Evolutionary conservation across 495 filamentous ascomycete species (phyloP), one percentile per base, ranked within the genome.

Genomic region (Penicillium subrubescens): DNA sequence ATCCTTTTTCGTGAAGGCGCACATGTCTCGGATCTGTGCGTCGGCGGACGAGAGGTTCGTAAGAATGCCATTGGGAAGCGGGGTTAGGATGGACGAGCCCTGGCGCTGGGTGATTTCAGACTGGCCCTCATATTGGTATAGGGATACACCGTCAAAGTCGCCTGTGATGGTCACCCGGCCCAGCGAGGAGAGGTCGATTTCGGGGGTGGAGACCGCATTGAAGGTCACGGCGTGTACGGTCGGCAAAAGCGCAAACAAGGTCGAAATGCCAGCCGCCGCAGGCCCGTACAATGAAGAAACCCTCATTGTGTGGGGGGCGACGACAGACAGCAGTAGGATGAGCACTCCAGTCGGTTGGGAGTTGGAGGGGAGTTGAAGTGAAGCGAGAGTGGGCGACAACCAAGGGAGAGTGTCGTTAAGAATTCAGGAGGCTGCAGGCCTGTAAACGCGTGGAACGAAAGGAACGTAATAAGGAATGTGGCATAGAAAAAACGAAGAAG

Each of bases 131-230:
- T 90, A 98, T 71, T 90, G 81, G 81, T 94, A 98, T 19, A 98
- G 82, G 34, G 96, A 97, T 57, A 97, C 91, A 41, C 92, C 89
- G 71, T 90, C 85, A 73, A 98, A 99, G 77, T 98, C 89, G 63
- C 95, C 95, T 12, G 88, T 92, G 59, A 99, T 82, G 43, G 91
- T 93, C 58, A 98, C 88, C 64, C 89, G 87, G 59, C 96, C 95
- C 54, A 98, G 83, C 59, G 88, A 74, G n/a, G 82, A 83, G 46
- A 97, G 85, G 73, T 97, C 90, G 75, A 99, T 83, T 63, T 94
- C 88, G 54, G 93, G 87, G 43, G 89, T 78, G 2, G 93, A 87
- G 39, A 91, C 83, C 1, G 91, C 77, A 44, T 83, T 86, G 75
- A 94, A 93, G 34, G 82, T 85, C 71, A 96, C 48, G 84, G 79